Evolutionary conservation across 2,329 filamentous ascomycete genomes (phyloP), one percentile per base, ranked within the genome.

Genomic region (Scleromitrula shiraiana): DNA sequence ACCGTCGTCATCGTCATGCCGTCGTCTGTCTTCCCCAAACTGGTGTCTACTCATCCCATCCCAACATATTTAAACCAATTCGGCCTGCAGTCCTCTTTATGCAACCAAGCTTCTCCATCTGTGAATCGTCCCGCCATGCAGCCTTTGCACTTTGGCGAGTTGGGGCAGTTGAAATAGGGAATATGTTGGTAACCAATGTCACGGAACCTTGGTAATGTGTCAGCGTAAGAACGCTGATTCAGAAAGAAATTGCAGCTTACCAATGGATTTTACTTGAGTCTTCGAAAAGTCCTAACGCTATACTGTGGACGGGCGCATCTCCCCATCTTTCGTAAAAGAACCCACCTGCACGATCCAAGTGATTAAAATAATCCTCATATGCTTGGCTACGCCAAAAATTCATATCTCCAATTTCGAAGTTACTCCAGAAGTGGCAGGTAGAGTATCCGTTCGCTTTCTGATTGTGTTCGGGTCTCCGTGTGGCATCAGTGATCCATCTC

Each of bases 251-350:
- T 7, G 36, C 9, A 40, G 38, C 83, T 53, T 70, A 95, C 90
- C 90, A 97, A 67, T 97, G 91, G 52, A 98, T 87, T 66, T 88
- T 90, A 68, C 76, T 85, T 62, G 82, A 78, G 64, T 98, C 91
- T 62, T 94, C 91, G 64, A 98, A 96, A 22, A 98, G 68, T 24
- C 88, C 93, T 35, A 98, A 68, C 0, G 88, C 93, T 60, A 98
- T 89, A 56, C 88, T 94, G 68, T 98, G 93, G 5, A 98, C 93
- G 0, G 93, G 93, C 2, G 93, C 93, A 72, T 98, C 93, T 8
- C 93, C 93, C 93, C 93, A 98, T 59, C 93, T 77, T 71, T 98
- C 93, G 64, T 98, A 98, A 68, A 95, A 98, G 77, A 98, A 98
- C 20, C 93, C 93, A 30, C 93, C 93, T 0, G 90, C 88, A 17